These are phyloP conservation scores for Quillaja saponaria DNA, from an alignment of 306 rosid species.

Conservation along the genomic window DNA sequence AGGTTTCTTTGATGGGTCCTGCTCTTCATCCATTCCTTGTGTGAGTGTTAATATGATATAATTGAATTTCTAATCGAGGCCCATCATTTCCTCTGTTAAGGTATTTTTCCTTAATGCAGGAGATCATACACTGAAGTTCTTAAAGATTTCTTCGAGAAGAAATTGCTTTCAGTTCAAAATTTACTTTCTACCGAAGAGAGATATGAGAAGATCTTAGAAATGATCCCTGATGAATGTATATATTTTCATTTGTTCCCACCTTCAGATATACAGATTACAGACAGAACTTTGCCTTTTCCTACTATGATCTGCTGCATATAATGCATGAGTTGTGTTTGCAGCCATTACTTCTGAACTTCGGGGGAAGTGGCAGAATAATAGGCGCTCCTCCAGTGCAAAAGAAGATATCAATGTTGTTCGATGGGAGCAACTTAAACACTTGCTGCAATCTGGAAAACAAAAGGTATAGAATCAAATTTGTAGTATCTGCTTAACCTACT, in stretches of 20 bases:
- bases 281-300: neutral
- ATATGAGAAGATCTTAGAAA: slow-evolving; percentile 74
- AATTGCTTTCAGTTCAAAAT: slow-evolving; percentile 62
- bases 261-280: slow-evolving; percentile 2
- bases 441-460: slow-evolving; percentile 69
- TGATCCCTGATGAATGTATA: slow-evolving; percentile 83
- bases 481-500: neutral
- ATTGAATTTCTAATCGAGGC: slow-evolving; percentile 25
- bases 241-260: slow-evolving; percentile 8
- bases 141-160: slow-evolving; percentile 62
- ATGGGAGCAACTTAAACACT: slow-evolving; percentile 80
- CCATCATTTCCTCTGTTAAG: slow-evolving; percentile 35
- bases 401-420: slow-evolving; percentile 67
- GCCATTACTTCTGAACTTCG: slow-evolving; percentile 83
- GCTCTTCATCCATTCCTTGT: slow-evolving; percentile 78
- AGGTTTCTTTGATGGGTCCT: slow-evolving; percentile 65
- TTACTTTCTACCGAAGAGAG: slow-evolving; percentile 74
- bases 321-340: slow-evolving; percentile 44
- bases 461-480: slow-evolving; percentile 48
- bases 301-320: slow-evolving; percentile 20
- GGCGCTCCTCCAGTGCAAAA: slow-evolving; percentile 57
- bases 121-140: slow-evolving; percentile 77
- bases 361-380: slow-evolving; percentile 80
- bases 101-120: slow-evolving; percentile 46
- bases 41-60: slow-evolving; percentile 48